Base-by-base conservation (phyloP, 768 basidiomycete species). In the Auricularia sp. region DNA sequence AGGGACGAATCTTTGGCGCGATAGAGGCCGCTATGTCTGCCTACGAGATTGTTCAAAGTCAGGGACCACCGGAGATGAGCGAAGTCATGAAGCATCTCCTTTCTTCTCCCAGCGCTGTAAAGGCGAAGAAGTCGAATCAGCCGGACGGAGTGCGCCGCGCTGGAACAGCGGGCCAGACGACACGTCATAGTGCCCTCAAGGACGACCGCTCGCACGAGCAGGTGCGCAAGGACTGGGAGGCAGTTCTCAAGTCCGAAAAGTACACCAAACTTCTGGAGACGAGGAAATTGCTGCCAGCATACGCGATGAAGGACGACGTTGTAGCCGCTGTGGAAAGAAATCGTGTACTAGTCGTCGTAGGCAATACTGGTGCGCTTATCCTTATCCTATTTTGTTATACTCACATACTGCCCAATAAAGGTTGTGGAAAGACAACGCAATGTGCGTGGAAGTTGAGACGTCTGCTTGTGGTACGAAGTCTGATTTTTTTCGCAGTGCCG, bases 391-490 rank as follows among this genome's bases (percentile, higher is more conserved):
- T 5, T 54, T 13, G 33, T 34, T 1, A 24, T 42, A 33, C 29
- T 37, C 58, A 35, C 21, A 63, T 36, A 45, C 47, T 66, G 14
- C 16, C 3, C 7, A 7, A 18, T 65, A 66, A 70, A 82, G 90
- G 94, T 61, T 92, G 89, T 62, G 94, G 94, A 34, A 98, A 98
- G 75, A 94, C 92, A 2, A 94, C 92, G 0, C 92, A 94, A 71
- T 71, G 90, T 92, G 69, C 66, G 81, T 67, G 24, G 24, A 36
- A 62, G 37, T 3, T 36, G 34, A 29, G 33, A 14, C 44, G 7
- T 18, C 1, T 29, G n/a, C n/a, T 7, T n/a, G 1, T 18, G 1
- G 3, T 29, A 18, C 54, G 0, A 11, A n/a, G 35, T 65, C 1
- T 56, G 13, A 2, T 21, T 61, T 21, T 21, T 61, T 33, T 3